Percentiles rank a stretch among this genome's conserved stretches.
Evolutionary conservation across 495 filamentous ascomycete species (phyloP).

Genomic region (Melanomma pulvis-pyrius): DNA sequence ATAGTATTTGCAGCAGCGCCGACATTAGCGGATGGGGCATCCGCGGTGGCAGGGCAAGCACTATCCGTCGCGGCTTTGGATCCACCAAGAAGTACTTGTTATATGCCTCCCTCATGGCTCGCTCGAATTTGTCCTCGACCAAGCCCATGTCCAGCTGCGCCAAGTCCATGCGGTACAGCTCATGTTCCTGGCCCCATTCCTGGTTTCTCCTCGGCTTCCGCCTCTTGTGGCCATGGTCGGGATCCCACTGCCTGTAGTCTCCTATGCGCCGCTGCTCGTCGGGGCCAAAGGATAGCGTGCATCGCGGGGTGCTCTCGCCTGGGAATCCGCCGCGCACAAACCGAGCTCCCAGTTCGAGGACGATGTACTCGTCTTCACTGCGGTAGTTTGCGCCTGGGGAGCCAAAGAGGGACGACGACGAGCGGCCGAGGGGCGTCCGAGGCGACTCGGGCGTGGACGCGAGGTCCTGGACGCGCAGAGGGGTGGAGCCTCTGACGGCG

Average conservation of each 20-base stretch:
- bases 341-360: constrained; percentile 81
- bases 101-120: constrained; percentile 80
- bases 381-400: constrained; percentile 73
- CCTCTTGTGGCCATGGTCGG: constrained; percentile 54
- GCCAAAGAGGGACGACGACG: constrained; percentile 64
- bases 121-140: constrained; percentile 85
- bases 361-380: constrained; percentile 76
- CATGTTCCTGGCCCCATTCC: constrained; percentile 71
- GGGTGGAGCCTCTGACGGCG: constrained; percentile 16
- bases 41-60: constrained; percentile 72
- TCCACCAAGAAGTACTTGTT: constrained; percentile 76
- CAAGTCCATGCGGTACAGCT: constrained; percentile 81
- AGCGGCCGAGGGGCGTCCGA: constrained; percentile 61
- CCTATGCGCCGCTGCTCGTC: constrained; percentile 76
- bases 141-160: constrained; percentile 72
- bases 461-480: constrained; percentile 35
- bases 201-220: constrained; percentile 49
- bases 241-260: constrained; percentile 74
- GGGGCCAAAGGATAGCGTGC: constrained; percentile 69
- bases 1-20: constrained; percentile 71
- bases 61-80: constrained; percentile 69
- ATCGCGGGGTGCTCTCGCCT: constrained; percentile 75
- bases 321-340: constrained; percentile 83
- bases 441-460: constrained; percentile 46
- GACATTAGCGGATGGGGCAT: constrained; percentile 80